phyloP scores from a whole-genome alignment of 2,329 filamentous ascomycete genomes.

The Pseudodiploospora longispora region DNA sequence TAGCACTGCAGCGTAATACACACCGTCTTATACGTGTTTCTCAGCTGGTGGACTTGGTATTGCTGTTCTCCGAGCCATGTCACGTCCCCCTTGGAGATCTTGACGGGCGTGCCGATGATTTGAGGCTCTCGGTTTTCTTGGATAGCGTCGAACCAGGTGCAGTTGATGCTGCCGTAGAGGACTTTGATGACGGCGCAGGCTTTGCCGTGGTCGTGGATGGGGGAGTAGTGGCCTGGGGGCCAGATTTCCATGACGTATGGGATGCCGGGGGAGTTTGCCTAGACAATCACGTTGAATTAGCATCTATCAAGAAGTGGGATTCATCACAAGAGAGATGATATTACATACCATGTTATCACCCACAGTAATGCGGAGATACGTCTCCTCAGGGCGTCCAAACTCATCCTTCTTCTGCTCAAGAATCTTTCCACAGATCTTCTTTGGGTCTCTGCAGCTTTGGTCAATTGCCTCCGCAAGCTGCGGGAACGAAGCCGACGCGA shows the following conservation, averaged over 20 bases:
- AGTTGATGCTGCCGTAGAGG: conserved; percentile 2
- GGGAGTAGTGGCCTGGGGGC: conserved; percentile 1
- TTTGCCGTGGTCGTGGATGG: conserved; percentile 3
- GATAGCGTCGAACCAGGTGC: conserved; percentile 1
- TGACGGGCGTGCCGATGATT: neutral
- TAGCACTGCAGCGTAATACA: conserved; percentile 1
- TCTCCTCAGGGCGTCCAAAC: no score
- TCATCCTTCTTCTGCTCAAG: no score
- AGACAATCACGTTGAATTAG: no score
- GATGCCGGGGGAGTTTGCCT: conserved; percentile 1
- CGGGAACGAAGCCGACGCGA: no score
- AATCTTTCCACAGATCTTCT: no score
- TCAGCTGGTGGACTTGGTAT: conserved; percentile 4
- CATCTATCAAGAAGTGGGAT: no score
- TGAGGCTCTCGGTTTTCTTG: neutral
- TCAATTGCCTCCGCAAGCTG: no score
- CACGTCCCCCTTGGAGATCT: neutral
- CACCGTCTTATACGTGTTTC: neutral
- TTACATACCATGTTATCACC: no score
- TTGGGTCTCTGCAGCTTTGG: no score
- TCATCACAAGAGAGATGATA: no score
- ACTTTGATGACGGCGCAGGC: conserved; percentile 5
- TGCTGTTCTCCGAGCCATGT: conserved; percentile 2
- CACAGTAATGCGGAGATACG: no score
- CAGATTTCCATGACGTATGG: conserved; percentile 2